Evolutionary conservation across 768 basidiomycete species (phyloP), one percentile per base, ranked within the genome.

Genomic region (Macrocybe gigantea): DNA sequence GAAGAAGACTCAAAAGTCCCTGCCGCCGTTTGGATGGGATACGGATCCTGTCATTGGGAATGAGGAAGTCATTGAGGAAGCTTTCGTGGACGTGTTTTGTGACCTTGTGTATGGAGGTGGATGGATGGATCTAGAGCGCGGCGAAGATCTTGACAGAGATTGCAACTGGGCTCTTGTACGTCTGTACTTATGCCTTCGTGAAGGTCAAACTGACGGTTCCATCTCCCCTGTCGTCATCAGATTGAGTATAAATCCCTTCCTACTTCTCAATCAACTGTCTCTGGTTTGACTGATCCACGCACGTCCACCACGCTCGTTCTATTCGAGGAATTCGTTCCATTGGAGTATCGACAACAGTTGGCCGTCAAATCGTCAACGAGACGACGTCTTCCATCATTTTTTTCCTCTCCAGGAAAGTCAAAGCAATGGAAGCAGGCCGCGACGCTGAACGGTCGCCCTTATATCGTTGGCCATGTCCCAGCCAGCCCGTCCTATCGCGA

Each of bases 291-390:
- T 2, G 89, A 93, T 59, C 89, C 89, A 0, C 77, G 93, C n/a
- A 85, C 79, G 1, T 70, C 82, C 0, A 73, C 80, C 0, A 77
- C 82, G 0, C 78, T 91, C 41, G 77, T 96, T 45, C 68, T 97
- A 5, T 94, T 92, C 53, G 93, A 99, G 65, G 96, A 98, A 64
- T 88, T 91, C 47, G 92, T 99, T 3, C 95, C 94, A 0, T 68
- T 79, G 35, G 93, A 93, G 60, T 93, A 92, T 57, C 74, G 88
- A 4, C 82, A 88, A 39, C 83, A 89, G 54, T 74, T 94, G 5
- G 79, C 80, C 5, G 70, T 74, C 11, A 72, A 77, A 3, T 68
- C 74, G 0, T 70, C 69, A 6, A 69, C 64, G 12, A 74, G 82
- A 11, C 72, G 77, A n/a, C 80, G 82, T 6, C 64, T 89, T n/a